phyloP scores from a whole-genome alignment of 306 rosid species.

The Cucurbita ficifolia region DNA sequence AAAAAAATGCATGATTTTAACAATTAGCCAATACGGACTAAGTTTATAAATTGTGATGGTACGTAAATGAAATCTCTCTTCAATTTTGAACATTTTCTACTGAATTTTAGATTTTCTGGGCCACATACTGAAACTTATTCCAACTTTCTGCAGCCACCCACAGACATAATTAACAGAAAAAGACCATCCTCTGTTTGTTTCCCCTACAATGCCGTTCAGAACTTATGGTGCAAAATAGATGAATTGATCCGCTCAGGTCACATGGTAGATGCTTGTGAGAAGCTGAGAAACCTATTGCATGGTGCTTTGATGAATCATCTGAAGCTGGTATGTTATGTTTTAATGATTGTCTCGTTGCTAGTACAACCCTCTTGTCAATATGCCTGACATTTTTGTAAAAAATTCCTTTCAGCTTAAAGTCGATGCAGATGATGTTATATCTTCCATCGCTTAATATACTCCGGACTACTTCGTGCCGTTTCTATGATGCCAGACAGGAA shows the following conservation, averaged over 20 bases:
- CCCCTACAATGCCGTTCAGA: slow-evolving; percentile 72
- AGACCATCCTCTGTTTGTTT: slow-evolving; percentile 73
- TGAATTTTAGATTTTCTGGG: neutral
- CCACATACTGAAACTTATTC: slow-evolving; percentile 6
- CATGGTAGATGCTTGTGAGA: slow-evolving; percentile 74
- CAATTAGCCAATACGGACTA: neutral
- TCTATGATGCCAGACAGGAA: neutral
- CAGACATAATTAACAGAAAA: slow-evolving; percentile 58
- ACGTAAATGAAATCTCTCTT: neutral
- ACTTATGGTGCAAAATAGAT: slow-evolving; percentile 55
- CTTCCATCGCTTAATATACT: neutral
- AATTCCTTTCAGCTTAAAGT: neutral
- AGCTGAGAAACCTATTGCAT: slow-evolving; percentile 49
- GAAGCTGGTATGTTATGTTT: slow-evolving; percentile 32
- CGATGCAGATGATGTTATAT: slow-evolving; percentile 1
- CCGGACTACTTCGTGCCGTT: neutral
- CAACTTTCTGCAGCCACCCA: slow-evolving; percentile 46
- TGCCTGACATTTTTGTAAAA: neutral
- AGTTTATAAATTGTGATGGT: neutral
- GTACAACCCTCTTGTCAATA: neutral
- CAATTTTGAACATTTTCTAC: neutral
- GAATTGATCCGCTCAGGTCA: slow-evolving; percentile 48
- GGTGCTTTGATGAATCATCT: slow-evolving; percentile 59
- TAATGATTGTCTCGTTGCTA: neutral
- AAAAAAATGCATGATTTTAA: neutral